These are phyloP conservation scores for Phytophthora sp. DNA, from an alignment of 352 stramenopile genomes.

Conservation along the genomic window DNA sequence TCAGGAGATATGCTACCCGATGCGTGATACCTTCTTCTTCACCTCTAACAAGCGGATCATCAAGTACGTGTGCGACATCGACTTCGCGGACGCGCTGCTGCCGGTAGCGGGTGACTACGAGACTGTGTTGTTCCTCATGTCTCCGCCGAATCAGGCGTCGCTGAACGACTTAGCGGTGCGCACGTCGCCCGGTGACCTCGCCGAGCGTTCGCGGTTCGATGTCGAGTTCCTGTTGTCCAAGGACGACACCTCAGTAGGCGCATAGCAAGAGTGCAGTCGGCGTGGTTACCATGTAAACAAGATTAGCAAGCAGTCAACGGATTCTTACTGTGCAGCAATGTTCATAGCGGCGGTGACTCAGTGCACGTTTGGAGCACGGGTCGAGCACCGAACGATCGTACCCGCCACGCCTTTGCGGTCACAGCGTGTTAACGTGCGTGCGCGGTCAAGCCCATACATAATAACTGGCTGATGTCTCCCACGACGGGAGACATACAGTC, in stretches of 20 bases:
- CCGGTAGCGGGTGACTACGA: slow-evolving; percentile 40
- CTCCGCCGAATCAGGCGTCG: slow-evolving; percentile 37
- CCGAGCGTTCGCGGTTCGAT: slow-evolving; percentile 38
- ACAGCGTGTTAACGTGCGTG: too few species aligned
- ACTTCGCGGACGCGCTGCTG: slow-evolving; percentile 45
- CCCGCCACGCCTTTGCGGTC: slow-evolving; percentile 14
- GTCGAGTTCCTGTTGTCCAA: slow-evolving; percentile 51
- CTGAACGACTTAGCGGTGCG: slow-evolving; percentile 47
- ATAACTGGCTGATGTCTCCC: too few species aligned
- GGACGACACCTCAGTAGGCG: slow-evolving; percentile 10
- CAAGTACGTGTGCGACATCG: slow-evolving; percentile 54
- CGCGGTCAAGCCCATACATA: too few species aligned
- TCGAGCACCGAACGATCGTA: too few species aligned
- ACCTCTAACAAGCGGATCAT: slow-evolving; percentile 43
- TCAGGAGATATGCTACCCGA: slow-evolving; percentile 47
- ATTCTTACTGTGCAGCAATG: slow-evolving; percentile 2
- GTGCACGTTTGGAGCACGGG: too few species aligned
- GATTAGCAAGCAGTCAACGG: slow-evolving; percentile 26
- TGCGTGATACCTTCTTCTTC: slow-evolving; percentile 57
- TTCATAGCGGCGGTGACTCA: too few species aligned
- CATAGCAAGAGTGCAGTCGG: not conserved
- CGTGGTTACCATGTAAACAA: slow-evolving; percentile 25
- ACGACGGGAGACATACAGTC: too few species aligned
- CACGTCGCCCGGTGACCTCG: slow-evolving; percentile 28
- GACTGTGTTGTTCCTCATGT: slow-evolving; percentile 45